A percentile compares a stretch with the other conserved stretches of the same genome.
phyloP scores from a whole-genome alignment of 257 asterid species.

The Cruciata laevipes region DNA sequence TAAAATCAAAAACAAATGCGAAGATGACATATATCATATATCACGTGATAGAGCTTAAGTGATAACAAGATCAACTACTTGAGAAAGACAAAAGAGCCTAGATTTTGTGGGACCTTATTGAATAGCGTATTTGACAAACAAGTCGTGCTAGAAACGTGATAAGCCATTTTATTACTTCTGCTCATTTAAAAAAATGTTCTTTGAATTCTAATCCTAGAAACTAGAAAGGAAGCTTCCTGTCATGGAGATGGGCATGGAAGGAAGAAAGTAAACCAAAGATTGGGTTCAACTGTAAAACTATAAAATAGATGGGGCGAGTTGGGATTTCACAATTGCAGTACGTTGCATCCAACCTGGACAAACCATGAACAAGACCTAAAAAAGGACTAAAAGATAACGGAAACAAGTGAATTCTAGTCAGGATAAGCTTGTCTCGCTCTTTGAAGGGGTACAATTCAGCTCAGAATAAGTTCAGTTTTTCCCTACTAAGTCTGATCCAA shows the following conservation, averaged over 20 bases:
- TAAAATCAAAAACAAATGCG: neutral
- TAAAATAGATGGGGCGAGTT: too few relatives aligned
- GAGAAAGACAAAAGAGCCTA: neutral
- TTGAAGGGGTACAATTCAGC: neutral
- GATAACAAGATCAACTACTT: neutral
- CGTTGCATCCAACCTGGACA: neutral
- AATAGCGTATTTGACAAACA: too few relatives aligned
- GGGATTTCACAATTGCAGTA: neutral
- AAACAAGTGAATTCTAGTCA: too few relatives aligned
- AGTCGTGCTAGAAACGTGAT: neutral
- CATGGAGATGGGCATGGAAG: neutral
- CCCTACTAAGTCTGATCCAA: neutral
- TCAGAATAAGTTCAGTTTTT: neutral
- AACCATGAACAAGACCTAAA: neutral
- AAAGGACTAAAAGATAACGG: neutral
- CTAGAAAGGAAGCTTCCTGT: neutral
- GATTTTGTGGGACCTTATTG: too few relatives aligned
- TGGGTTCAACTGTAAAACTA: neutral
- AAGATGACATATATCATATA: neutral
- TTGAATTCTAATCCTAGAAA: neutral
- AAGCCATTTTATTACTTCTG: too few relatives aligned
- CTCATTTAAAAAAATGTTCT: too few relatives aligned
- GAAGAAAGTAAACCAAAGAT: neutral
- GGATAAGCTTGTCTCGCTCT: too few relatives aligned
- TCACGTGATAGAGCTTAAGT: neutral